Base-by-base conservation (phyloP, 2,329 filamentous ascomycete species). In the Phialophora chinensis region DNA sequence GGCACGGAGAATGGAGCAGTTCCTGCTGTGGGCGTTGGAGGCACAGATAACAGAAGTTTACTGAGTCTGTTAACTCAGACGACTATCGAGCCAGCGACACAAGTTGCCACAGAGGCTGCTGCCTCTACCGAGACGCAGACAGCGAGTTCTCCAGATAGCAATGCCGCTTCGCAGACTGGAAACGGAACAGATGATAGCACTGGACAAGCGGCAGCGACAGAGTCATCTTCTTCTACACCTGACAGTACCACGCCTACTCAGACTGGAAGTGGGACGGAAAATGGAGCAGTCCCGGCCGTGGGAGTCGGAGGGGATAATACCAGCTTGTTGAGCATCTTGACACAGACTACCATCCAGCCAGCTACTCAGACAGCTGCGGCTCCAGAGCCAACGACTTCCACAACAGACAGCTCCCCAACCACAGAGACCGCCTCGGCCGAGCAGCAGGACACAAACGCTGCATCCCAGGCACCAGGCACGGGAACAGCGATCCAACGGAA, bases 1-100 rank as follows among this genome's bases (percentile, higher is more conserved):
- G 70, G 70, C 33, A 70, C 58, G 17, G 65, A 72, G 47, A 59
- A 72, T 66, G 72, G 72, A n/a, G 56, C 62, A 33, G 70, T 72
- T 17, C 66, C 68, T 14, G 72, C 71, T 5, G 65, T 72, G n/a
- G 71, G 69, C 12, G 66, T 70, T 58, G 70, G 69, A 60, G 62
- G 60, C 2, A 52, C 49, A 25, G 66, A 57, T 8, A 69, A 71
- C 29, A 69, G 67, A 14, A 67, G 67, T 50, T 44, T 68, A 49
- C n/a, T 71, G 57, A 66, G 65, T 53, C 49, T 71, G 14, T 62
- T 69, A 66, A 68, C 67, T 31, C 63, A 68, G 58, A 66, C 63
- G 14, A 52, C 63, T 6, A 63, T 56, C 20, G 44, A 50, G 31
- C 17, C 47, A 12, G 38, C 57, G 27, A 60, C 57, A 20, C 57